Evolutionary conservation across 1,284 basidiomycete species (phyloP).

Genomic region (Cystobasidiaceae sp.): DNA sequence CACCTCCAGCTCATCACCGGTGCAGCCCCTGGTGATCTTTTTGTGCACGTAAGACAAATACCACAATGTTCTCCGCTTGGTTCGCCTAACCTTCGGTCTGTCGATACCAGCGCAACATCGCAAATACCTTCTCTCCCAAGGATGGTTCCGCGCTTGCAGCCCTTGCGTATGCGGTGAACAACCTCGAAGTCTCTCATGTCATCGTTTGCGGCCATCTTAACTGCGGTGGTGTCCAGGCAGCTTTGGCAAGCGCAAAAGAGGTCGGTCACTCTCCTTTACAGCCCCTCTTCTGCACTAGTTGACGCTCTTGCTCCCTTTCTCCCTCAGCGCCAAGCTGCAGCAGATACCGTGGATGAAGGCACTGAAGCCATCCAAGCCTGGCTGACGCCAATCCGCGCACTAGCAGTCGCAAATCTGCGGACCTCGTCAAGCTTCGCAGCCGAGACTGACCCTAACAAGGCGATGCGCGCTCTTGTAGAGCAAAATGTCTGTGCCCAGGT

Average conservation of each 20-base stretch:
- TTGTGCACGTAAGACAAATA: conserved; percentile 13
- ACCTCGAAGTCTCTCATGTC: conserved; percentile 70
- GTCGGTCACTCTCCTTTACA: not conserved
- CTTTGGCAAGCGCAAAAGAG: conserved; percentile 37
- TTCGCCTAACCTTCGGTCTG: not conserved
- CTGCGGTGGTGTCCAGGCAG: conserved; percentile 49
- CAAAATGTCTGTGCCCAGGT: conserved; percentile 35
- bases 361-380: conserved; percentile 34
- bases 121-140: conserved; percentile 58
- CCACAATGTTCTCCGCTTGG: too few relatives aligned
- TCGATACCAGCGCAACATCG: conserved; percentile 36
- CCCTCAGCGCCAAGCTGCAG: conserved; percentile 5
- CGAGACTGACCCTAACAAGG: conserved; percentile 1
- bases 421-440: conserved; percentile 1
- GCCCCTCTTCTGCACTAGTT: not conserved
- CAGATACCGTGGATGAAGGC: conserved; percentile 11
- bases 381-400: conserved; percentile 33
- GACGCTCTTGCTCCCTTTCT: not conserved
- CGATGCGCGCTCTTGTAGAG: conserved; percentile 21
- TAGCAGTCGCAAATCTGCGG: conserved; percentile 31
- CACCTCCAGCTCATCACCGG: conserved; percentile 19
- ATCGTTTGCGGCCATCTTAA: conserved; percentile 42
- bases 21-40: conserved; percentile 29
- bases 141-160: conserved; percentile 75
- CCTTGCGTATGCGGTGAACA: conserved; percentile 71